Conservation (phyloP, 2,329 filamentous ascomycete genomes). For the Zopfia rhizophila region DNA sequence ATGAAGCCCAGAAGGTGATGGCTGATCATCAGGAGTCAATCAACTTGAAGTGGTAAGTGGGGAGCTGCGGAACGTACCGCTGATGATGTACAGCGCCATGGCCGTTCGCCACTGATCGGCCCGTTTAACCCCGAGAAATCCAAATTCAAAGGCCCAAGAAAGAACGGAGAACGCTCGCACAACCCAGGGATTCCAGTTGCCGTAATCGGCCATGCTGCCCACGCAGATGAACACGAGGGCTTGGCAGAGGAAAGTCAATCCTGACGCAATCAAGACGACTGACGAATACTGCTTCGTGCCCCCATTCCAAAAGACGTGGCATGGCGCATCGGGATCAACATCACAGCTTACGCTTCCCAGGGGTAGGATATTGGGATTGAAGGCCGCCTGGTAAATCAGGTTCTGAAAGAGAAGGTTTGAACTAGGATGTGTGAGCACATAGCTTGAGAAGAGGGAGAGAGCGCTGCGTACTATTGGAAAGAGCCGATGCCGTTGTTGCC, state of each 20-base stretch:
- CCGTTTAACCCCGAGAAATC: conserved; percentile 73
- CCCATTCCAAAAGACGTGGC: conserved; percentile 21
- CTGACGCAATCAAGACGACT: conserved; percentile 73
- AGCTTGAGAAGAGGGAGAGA: conserved; percentile 22
- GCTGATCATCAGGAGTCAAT: conserved; percentile 73
- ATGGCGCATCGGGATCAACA: conserved; percentile 31
- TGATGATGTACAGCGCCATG: conserved; percentile 57
- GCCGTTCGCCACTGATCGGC: conserved; percentile 69
- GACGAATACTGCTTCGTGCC: conserved; percentile 67
- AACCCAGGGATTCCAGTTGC: conserved; percentile 71
- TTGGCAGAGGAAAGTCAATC: conserved; percentile 75
- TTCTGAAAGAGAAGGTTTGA: conserved; percentile 71
- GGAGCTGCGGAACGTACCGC: neutral
- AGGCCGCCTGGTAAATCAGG: conserved; percentile 69
- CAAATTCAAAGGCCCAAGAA: conserved; percentile 72
- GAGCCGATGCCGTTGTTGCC: conserved; percentile 71
- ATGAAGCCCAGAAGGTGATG: conserved; percentile 71
- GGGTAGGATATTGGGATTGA: conserved; percentile 61
- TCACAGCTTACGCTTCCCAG: conserved; percentile 64
- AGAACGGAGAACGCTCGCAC: conserved; percentile 69
- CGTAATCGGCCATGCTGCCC: conserved; percentile 70
- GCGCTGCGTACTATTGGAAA: conserved; percentile 62
- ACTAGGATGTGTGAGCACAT: conserved; percentile 58
- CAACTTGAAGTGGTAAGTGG: conserved; percentile 46
- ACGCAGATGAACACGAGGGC: conserved; percentile 66